A percentile compares a stretch with the other conserved stretches of the same genome.
phyloP scores from a whole-genome alignment of 768 basidiomycete species.

The Boletus fagicola region DNA sequence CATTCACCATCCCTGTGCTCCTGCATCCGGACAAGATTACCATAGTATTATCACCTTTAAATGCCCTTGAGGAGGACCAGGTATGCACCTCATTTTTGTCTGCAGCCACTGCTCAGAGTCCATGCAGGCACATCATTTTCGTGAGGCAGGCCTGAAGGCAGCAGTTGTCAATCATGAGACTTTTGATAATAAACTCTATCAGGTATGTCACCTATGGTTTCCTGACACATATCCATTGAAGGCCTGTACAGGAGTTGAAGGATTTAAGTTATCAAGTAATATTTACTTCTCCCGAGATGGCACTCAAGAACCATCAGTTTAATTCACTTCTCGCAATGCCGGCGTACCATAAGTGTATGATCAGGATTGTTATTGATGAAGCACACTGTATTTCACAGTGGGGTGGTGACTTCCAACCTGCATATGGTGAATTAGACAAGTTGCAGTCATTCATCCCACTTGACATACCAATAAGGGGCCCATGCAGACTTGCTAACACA shows the following conservation, averaged over 20 bases:
- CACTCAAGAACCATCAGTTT: not conserved
- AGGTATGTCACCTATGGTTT: not conserved
- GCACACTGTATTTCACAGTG: not conserved
- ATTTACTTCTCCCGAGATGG: not conserved
- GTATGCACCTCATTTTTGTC: not conserved
- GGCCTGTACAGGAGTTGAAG: not conserved
- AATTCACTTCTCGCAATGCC: not conserved
- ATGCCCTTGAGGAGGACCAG: not conserved
- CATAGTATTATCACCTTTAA: not conserved
- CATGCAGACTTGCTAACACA: slow-evolving; percentile 11
- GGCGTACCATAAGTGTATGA: not conserved
- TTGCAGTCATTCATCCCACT: not conserved
- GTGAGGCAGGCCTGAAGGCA: not conserved
- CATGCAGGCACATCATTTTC: not conserved
- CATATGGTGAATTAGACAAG: not conserved
- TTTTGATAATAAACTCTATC: not conserved
- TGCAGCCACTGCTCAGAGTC: not conserved
- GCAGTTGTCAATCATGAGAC: not conserved
- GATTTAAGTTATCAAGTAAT: not conserved
- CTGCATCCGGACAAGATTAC: not conserved
- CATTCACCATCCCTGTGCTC: not conserved
- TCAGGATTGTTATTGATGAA: not conserved
- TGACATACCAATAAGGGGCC: not conserved
- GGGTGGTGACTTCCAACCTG: not conserved
- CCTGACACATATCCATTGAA: not conserved